Evolutionary conservation across 163 green algal genomes (phyloP), one percentile per base, ranked within the genome.

Genomic region (Chlamydomonas reinhardtii): DNA sequence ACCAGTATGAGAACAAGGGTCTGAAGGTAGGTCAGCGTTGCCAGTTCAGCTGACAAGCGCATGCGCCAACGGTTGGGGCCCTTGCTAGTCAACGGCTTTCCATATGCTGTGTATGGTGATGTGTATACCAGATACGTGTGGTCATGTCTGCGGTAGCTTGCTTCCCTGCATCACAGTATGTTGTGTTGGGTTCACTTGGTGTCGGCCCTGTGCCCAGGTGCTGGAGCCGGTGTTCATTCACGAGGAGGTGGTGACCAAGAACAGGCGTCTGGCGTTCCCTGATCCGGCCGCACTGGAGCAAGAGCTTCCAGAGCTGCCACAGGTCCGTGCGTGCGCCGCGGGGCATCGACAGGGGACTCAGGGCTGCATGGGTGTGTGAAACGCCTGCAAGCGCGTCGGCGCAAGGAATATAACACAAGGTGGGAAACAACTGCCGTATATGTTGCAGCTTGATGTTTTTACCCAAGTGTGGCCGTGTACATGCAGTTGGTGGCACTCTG

Each of bases 251-350:
- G 48, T 78, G 19, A 52, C 32, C 54, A 35, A 37, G 15, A 56
- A 56, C 25, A 32, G 66, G 69, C 62, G 80, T 27, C 70, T 86
- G 34, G 8, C 25, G 2, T 86, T 86, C 56, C 79, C 79, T 16
- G 9, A 31, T 16, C n/a, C 31, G 2, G 54, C 59, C 19, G 4
- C 34, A 1, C 12, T 85, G 19, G 22, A 29, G 29, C 80, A 56
- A 17, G 22, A 54, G 2, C 80, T 86, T 70, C 70, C 70, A 16
- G 70, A 79, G 29, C 70, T 79, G 69, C 0, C 14, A n/a, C 80
- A 86, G 70, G 80, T 85, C 68, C 14, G 79, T 48, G 39, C 39
- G 39, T 48, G 39, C n/a, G n/a, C n/a, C n/a, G n/a, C n/a, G n/a
- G n/a, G n/a, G n/a, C n/a, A n/a, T n/a, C 4, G 14, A n/a, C 65